phyloP scores from a whole-genome alignment of 2,329 filamentous ascomycete genomes.

The Phialocephala sp. region DNA sequence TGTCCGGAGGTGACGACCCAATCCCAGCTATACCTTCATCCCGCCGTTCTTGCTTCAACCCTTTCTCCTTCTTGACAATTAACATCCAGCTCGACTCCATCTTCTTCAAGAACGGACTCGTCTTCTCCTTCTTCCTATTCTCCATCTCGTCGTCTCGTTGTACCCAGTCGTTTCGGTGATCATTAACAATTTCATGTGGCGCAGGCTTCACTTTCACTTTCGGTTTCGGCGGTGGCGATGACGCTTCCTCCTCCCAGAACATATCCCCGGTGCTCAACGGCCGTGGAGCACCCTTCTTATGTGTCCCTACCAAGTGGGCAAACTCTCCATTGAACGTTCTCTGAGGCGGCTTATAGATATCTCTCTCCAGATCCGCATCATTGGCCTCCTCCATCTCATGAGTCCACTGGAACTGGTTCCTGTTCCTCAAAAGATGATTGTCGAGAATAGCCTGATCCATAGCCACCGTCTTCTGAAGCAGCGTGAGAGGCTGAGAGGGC shows the following conservation, averaged over 20 bases:
- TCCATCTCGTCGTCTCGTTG: conserved; percentile 52
- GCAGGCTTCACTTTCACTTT: conserved; percentile 26
- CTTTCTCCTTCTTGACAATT: conserved; percentile 46
- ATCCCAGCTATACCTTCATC: conserved; percentile 29
- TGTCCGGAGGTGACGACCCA: conserved; percentile 26
- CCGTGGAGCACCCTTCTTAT: conserved; percentile 22
- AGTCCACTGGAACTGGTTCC: conserved; percentile 52
- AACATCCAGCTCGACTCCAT: conserved; percentile 58
- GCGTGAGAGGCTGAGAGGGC: conserved; percentile 18
- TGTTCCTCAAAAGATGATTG: conserved; percentile 45
- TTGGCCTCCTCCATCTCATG: conserved; percentile 46
- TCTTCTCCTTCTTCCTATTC: conserved; percentile 31
- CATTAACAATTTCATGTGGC: conserved; percentile 25
- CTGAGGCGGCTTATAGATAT: conserved; percentile 39
- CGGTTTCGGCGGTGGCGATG: neutral
- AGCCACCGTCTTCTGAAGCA: conserved; percentile 32
- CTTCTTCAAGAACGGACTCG: conserved; percentile 47
- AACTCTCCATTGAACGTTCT: conserved; percentile 44
- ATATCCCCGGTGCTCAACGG: conserved; percentile 37
- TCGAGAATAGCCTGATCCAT: conserved; percentile 43
- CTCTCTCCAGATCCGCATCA: conserved; percentile 40
- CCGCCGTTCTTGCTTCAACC: conserved; percentile 32
- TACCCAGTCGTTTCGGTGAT: conserved; percentile 56
- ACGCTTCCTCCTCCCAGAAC: conserved; percentile 32
- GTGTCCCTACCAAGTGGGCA: conserved; percentile 26